Conservation (phyloP, 208 protist genomes). For the Borovskyia barvae region DNA sequence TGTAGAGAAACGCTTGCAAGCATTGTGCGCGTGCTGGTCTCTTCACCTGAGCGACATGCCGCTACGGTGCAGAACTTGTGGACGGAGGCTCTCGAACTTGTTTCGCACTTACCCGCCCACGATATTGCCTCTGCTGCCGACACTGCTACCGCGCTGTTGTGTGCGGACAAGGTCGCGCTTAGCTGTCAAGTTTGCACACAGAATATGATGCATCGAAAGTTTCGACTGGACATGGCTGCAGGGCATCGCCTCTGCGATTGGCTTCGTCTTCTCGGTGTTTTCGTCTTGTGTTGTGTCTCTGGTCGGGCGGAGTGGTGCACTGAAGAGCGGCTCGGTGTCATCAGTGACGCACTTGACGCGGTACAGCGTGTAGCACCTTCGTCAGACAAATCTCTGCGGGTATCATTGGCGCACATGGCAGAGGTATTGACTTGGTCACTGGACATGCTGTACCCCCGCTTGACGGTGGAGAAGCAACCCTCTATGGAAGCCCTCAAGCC, state of each 20-base stretch:
- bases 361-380: slow-evolving; percentile 4
- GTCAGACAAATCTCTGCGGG: slow-evolving; percentile 15
- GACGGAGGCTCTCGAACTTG: slow-evolving; percentile 19
- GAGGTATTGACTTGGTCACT: slow-evolving; percentile 22
- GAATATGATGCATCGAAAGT: not conserved
- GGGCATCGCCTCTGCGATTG: not conserved
- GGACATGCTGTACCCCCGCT: slow-evolving; percentile 11
- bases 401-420: slow-evolving; percentile 6
- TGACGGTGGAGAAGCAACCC: not conserved
- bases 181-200: not conserved
- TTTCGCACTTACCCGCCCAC: not conserved
- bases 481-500: not conserved
- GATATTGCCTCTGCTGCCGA: slow-evolving; percentile 8
- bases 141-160: slow-evolving; percentile 1
- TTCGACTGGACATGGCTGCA: not conserved
- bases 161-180: not conserved
- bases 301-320: not conserved
- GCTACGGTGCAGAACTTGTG: slow-evolving; percentile 9
- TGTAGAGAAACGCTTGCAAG: slow-evolving; percentile 17
- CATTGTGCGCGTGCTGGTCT: slow-evolving; percentile 11
- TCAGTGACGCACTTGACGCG: slow-evolving; percentile 2
- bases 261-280: slow-evolving; percentile 17
- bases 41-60: slow-evolving; percentile 13
- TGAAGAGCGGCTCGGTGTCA: not conserved
- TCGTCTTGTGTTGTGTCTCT: slow-evolving; percentile 4